Evolutionary conservation across 2,329 filamentous ascomycete species (phyloP), one percentile per base, ranked within the genome.

Genomic region (Pseudonectria buxi): DNA sequence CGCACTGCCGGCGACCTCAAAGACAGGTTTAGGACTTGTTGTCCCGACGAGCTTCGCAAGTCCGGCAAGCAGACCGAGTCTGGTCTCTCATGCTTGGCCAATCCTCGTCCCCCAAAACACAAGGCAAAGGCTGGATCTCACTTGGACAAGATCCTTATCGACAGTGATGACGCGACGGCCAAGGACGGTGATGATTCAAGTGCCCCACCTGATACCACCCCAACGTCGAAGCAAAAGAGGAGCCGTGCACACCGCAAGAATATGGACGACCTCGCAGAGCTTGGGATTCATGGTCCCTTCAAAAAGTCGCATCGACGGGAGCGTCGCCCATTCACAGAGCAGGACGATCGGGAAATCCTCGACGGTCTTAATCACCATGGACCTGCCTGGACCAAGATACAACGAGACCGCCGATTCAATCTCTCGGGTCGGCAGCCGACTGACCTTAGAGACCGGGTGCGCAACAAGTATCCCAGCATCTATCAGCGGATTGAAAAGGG

Each of bases 1-100:
- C 70, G 78, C 39, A 74, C 72, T 2, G 74, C 76, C 4, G 75
- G 75, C 7, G 78, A 82, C 49, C 55, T 82, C 33, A 82, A 82
- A 53, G 78, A 82, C 53, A 67, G 78, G 10, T 82, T 81, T 50
- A 68, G 78, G 32, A 82, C 78, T 4, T 81, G 77, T 51, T 81
- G 77, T 42, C 78, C 78, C 0, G 68, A 70, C 24, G 78, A 81
- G 53, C 63, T 81, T 26, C 69, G 73, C 31, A 61, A 60, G 15
- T 65, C 63, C 10, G 64, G 56, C 41, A 58, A 56, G 33, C 18
- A 22, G 9, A 9, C 18, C 18, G 18, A 22, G 18, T 5, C 18
- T 9, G 18, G 18, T 9, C 5, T 22, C 18, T 9, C 9, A 22
- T 22, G 18, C 18, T 9, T 9, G 18, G 18, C 9, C 18, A 22